These are phyloP conservation scores for Akanthomyces uredinophilus DNA, from an alignment of 2,329 filamentous ascomycete genomes.

Conservation along the genomic window DNA sequence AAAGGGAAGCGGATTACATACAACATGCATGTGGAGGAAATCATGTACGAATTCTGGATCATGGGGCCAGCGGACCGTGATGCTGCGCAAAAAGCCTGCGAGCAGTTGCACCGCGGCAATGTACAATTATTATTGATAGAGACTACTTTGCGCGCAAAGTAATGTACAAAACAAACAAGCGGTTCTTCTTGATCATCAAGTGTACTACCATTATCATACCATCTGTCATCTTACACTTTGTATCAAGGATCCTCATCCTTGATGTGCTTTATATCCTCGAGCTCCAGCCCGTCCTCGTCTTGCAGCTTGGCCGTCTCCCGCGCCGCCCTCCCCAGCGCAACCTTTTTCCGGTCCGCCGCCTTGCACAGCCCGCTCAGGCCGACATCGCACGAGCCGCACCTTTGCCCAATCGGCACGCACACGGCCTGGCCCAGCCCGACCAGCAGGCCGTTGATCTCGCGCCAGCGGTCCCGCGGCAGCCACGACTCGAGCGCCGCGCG, in stretches of 20 bases:
- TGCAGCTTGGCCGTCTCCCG: constrained; percentile 20
- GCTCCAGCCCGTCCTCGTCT: constrained; percentile 19
- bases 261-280: constrained; percentile 20
- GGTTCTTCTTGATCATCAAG: not conserved
- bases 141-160: not conserved
- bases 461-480: constrained; percentile 81
- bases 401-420: constrained; percentile 72
- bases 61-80: not conserved
- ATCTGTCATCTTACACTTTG: not conserved
- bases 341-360: constrained; percentile 62
- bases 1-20: too few relatives aligned
- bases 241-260: constrained; percentile 16
- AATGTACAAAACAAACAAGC: constrained; percentile 11
- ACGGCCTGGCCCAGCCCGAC: constrained; percentile 86
- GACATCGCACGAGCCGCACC: constrained; percentile 82
- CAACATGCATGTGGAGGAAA: too few relatives aligned
- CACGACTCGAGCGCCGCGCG: constrained; percentile 69
- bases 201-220: not conserved
- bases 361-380: constrained; percentile 72
- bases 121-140: constrained; percentile 11
- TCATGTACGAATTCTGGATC: not conserved
- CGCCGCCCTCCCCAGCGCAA: constrained; percentile 28
- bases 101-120: not conserved
- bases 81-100: not conserved
- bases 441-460: constrained; percentile 84